phyloP scores from a whole-genome alignment of 1,284 basidiomycete species.

The Ceratobasidium sp. region DNA sequence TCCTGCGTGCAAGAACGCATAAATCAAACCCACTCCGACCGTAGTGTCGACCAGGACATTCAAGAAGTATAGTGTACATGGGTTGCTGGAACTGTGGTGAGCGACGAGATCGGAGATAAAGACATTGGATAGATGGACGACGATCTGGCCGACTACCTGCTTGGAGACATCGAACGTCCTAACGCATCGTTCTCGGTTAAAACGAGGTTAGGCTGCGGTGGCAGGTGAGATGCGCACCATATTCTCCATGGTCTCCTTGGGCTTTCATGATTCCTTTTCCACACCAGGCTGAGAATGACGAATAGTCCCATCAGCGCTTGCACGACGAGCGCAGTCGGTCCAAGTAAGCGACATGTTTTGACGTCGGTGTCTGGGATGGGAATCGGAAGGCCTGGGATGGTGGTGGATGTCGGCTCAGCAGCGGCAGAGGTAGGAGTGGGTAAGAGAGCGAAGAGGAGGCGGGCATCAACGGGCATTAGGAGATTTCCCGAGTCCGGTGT shows the following conservation, averaged over 20 bases:
- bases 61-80: conserved; percentile 93
- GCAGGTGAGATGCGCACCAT: conserved; percentile 68
- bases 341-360: conserved; percentile 59
- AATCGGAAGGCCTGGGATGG: conserved; percentile 23
- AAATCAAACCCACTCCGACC: conserved; percentile 88
- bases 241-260: conserved; percentile 92
- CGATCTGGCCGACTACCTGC: conserved; percentile 91
- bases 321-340: conserved; percentile 64
- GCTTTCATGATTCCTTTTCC: conserved; percentile 89
- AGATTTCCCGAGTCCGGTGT: conserved; percentile 5
- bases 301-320: conserved; percentile 89
- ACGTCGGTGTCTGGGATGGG: conserved; percentile 66
- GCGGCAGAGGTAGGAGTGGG: conserved; percentile 18
- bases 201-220: neutral
- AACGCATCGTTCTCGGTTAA: conserved; percentile 16
- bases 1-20: conserved; percentile 76
- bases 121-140: conserved; percentile 90
- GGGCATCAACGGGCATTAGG: conserved; percentile 27
- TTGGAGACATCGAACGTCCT: conserved; percentile 92
- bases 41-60: conserved; percentile 97
- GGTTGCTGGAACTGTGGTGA: conserved; percentile 76
- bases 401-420: neutral
- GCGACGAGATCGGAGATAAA: conserved; percentile 81
- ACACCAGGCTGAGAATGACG: conserved; percentile 86
- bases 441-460: conserved; percentile 1